Evolutionary conservation across 2,329 filamentous ascomycete species (phyloP).

Genomic region (Aspergillus spinulosporus): DNA sequence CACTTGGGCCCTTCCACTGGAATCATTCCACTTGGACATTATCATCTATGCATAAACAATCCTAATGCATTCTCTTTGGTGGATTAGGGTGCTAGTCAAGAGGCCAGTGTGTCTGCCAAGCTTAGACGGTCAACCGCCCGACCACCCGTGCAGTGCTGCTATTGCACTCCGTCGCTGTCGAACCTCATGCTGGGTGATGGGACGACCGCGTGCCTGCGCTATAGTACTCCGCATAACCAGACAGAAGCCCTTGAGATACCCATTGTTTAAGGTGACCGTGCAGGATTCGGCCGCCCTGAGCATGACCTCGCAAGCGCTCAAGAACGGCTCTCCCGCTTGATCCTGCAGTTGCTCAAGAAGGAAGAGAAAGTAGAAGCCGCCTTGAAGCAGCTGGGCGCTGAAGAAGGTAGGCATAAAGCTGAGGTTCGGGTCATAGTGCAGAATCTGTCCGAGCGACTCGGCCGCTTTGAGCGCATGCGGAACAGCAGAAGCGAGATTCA

Average conservation of each 20-base stretch:
- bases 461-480: slow-evolving; percentile 86
- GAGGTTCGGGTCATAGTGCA: slow-evolving; percentile 85
- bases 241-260: slow-evolving; percentile 94
- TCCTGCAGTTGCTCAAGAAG: slow-evolving; percentile 87
- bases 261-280: slow-evolving; percentile 88
- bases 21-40: not conserved
- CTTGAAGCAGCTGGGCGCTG: slow-evolving; percentile 86
- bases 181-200: slow-evolving; percentile 82
- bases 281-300: slow-evolving; percentile 89
- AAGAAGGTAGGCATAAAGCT: slow-evolving; percentile 98
- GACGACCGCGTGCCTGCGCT: slow-evolving; percentile 81
- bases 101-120: not conserved
- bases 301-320: slow-evolving; percentile 87
- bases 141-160: slow-evolving; percentile 83
- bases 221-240: slow-evolving; percentile 92
- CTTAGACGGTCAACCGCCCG: slow-evolving; percentile 63
- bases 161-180: slow-evolving; percentile 81
- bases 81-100: too few species aligned
- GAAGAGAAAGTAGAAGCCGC: slow-evolving; percentile 80
- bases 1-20: not conserved
- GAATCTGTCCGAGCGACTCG: slow-evolving; percentile 80
- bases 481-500: slow-evolving; percentile 82
- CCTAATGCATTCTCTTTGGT: too few species aligned
- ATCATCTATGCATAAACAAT: too few species aligned
- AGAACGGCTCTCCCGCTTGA: slow-evolving; percentile 83